These are phyloP conservation scores for Xenosphaeropsis pyriputrescens DNA, from an alignment of 2,329 filamentous ascomycete genomes.

Conservation along the genomic window DNA sequence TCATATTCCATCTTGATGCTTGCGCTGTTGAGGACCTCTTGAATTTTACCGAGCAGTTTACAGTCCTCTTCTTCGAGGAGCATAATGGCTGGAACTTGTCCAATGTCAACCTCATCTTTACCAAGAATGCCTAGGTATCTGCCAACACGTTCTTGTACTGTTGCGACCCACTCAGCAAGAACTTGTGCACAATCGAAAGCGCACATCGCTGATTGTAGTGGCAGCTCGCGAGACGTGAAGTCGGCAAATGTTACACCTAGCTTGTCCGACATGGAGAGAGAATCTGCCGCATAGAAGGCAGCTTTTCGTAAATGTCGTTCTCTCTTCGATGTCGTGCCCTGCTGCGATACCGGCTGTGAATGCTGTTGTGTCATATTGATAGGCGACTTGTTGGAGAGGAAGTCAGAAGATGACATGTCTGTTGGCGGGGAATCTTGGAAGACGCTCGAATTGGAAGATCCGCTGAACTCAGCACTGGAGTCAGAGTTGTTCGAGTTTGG, in stretches of 20 bases:
- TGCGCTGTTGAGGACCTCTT: constrained; percentile 60
- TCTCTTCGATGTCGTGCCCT: constrained; percentile 46
- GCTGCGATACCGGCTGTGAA: constrained; percentile 18
- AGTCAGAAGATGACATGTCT: constrained; percentile 30
- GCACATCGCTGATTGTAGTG: constrained; percentile 82
- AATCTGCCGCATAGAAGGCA: constrained; percentile 90
- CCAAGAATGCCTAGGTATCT: constrained; percentile 78
- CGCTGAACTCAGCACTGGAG: constrained; percentile 21
- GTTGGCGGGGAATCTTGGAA: constrained; percentile 36
- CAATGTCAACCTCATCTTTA: constrained; percentile 64
- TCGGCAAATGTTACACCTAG: constrained; percentile 77
- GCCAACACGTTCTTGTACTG: constrained; percentile 87
- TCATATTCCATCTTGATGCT: constrained; percentile 64
- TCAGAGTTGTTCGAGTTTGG: constrained; percentile 28
- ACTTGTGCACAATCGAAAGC: constrained; percentile 90
- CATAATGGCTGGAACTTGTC: constrained; percentile 74
- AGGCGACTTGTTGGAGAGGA: constrained; percentile 9
- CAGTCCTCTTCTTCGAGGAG: constrained; percentile 84
- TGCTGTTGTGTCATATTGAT: constrained; percentile 10
- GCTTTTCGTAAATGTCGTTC: constrained; percentile 85
- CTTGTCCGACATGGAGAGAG: constrained; percentile 75
- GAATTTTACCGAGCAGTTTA: constrained; percentile 70
- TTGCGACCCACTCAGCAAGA: constrained; percentile 85
- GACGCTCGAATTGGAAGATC: constrained; percentile 27
- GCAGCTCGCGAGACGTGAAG: constrained; percentile 68